phyloP scores from a whole-genome alignment of 1,284 basidiomycete species.

The Moniliella sp. region DNA sequence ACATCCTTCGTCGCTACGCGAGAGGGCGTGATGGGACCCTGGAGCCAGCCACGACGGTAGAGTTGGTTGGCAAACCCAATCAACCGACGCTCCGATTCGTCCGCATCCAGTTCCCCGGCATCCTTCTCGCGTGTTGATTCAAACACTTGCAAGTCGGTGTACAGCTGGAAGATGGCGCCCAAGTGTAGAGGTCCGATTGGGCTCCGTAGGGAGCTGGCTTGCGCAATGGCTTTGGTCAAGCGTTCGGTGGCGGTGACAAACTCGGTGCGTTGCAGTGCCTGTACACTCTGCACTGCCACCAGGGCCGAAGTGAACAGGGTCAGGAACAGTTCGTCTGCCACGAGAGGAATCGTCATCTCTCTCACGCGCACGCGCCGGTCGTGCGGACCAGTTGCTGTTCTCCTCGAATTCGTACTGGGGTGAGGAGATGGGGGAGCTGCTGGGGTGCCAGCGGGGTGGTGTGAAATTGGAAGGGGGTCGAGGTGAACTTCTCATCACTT shows the following conservation, averaged over 20 bases:
- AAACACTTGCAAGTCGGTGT: conserved; percentile 69
- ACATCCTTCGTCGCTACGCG: no score
- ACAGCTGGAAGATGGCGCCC: conserved; percentile 72
- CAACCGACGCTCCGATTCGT: conserved; percentile 54
- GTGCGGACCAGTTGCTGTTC: no score
- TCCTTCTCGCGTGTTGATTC: conserved; percentile 53
- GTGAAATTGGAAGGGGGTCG: no score
- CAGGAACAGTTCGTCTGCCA: conserved; percentile 64
- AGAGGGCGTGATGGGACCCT: no score
- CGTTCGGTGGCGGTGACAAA: conserved; percentile 46
- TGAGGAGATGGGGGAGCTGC: no score
- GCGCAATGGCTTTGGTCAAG: conserved; percentile 43
- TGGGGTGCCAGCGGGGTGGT: no score
- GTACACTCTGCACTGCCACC: conserved; percentile 47
- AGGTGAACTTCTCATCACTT: no score
- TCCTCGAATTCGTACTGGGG: no score
- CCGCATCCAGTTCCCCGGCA: conserved; percentile 49
- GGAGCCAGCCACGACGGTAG: conserved; percentile 37
- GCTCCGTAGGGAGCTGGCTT: conserved; percentile 46
- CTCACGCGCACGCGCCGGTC: conserved; percentile 10
- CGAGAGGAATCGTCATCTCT: conserved; percentile 59
- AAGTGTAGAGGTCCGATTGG: no score
- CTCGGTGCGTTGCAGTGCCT: conserved; percentile 43
- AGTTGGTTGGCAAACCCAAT: conserved; percentile 51
- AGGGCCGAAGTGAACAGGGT: conserved; percentile 53